These are phyloP conservation scores for Exophiala sp. DNA, from an alignment of 2,329 filamentous ascomycete genomes.

Conservation along the genomic window DNA sequence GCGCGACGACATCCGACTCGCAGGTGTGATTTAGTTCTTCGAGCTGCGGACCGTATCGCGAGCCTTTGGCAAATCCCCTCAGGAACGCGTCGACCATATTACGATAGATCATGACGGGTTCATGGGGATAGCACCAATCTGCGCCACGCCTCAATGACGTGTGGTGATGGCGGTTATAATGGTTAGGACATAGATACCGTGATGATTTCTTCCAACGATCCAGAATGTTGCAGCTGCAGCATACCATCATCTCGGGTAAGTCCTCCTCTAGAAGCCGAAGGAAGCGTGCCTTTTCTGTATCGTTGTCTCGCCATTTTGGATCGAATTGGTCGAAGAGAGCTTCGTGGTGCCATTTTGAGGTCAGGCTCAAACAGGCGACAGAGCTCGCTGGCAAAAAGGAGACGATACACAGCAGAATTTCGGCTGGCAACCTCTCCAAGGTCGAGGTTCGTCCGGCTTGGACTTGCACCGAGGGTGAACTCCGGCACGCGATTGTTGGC, in stretches of 20 bases:
- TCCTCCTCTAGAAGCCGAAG: conserved; percentile 12
- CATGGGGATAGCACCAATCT: conserved; percentile 11
- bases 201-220: conserved; percentile 6
- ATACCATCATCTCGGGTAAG: conserved; percentile 12
- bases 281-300: conserved; percentile 6
- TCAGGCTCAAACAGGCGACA: conserved; percentile 7
- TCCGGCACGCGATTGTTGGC: conserved; percentile 4
- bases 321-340: not conserved
- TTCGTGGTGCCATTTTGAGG: conserved; percentile 9
- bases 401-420: conserved; percentile 8
- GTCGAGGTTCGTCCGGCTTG: conserved; percentile 3
- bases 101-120: conserved; percentile 12
- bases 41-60: conserved; percentile 14
- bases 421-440: conserved; percentile 4
- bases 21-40: conserved; percentile 15
- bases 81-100: conserved; percentile 16
- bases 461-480: conserved; percentile 3
- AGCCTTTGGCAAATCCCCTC: conserved; percentile 13
- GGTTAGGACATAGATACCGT: conserved; percentile 8
- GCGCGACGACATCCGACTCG: conserved; percentile 3
- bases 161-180: not conserved
- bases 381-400: conserved; percentile 14
- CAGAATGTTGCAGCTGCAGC: conserved; percentile 10
- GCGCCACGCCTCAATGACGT: conserved; percentile 10
- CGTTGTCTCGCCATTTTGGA: conserved; percentile 1